A percentile compares a stretch with the other conserved stretches of the same genome.
phyloP scores from a whole-genome alignment of 2,329 filamentous ascomycete genomes.

The Xylariales sp. region DNA sequence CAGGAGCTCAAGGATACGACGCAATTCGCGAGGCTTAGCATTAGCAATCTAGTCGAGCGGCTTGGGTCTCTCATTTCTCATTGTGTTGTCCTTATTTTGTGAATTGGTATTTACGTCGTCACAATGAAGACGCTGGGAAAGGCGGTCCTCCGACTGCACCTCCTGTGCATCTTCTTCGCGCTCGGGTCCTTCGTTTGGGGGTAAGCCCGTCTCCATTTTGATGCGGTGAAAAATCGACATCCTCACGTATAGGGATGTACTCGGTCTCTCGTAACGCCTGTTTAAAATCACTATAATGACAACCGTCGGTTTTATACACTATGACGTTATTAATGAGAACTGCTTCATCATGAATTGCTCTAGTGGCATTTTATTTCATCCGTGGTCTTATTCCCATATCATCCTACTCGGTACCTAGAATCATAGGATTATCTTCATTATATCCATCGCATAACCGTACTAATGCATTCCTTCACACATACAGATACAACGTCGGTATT shows the following conservation, averaged over 20 bases:
- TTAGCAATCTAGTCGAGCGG: neutral
- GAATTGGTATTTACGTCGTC: neutral
- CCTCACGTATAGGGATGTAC: neutral
- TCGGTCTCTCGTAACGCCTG: no score
- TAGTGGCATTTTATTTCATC: neutral
- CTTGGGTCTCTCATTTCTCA: neutral
- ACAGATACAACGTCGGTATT: constrained; percentile 68
- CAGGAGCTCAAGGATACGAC: neutral
- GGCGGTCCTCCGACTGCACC: constrained; percentile 57
- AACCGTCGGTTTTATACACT: no score
- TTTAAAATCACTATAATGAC: no score
- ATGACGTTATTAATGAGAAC: no score
- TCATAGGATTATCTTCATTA: neutral
- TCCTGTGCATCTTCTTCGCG: constrained; percentile 63
- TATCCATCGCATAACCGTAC: neutral
- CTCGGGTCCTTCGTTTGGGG: constrained; percentile 69
- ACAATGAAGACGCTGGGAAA: constrained; percentile 48
- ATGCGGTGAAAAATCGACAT: neutral
- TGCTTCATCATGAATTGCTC: neutral
- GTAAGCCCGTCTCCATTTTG: constrained; percentile 49
- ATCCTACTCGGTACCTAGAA: neutral
- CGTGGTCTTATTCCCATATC: no score
- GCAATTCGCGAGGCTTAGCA: neutral
- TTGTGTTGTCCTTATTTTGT: neutral
- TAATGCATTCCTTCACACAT: neutral